These are phyloP conservation scores for Linum tenue DNA, from an alignment of 345 rosid species.

Conservation along the genomic window DNA sequence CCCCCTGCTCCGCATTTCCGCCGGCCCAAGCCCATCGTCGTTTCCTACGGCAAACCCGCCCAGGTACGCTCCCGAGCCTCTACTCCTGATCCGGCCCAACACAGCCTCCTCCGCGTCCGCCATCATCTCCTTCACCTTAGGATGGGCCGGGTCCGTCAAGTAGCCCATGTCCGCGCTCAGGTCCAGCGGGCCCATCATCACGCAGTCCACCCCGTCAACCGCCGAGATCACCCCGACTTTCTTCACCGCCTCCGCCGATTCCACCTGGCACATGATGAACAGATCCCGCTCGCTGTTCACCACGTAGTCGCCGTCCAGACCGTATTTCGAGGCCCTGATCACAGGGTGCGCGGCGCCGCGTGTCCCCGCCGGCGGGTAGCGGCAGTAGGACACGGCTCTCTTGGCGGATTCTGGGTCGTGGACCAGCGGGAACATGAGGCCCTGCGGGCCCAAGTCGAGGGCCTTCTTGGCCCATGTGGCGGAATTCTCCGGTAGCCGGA, in stretches of 20 bases:
- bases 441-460: constrained; percentile 83
- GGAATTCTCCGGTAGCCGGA: constrained; percentile 69
- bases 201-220: constrained; percentile 81
- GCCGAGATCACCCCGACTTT: constrained; percentile 64
- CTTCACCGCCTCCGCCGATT: constrained; percentile 55
- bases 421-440: constrained; percentile 91
- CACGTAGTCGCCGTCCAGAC: constrained; percentile 76
- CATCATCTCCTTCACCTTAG: constrained; percentile 70
- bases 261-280: constrained; percentile 90
- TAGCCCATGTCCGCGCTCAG: constrained; percentile 83
- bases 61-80: constrained; percentile 48
- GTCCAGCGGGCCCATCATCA: constrained; percentile 94
- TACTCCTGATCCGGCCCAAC: constrained; percentile 19
- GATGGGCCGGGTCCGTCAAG: constrained; percentile 85
- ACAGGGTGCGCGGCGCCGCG: constrained; percentile 87
- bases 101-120: constrained; percentile 62
- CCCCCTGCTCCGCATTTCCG: constrained; percentile 45
- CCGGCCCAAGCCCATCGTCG: constrained; percentile 58
- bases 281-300: constrained; percentile 54
- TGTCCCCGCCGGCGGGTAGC: constrained; percentile 66
- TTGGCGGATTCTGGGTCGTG: constrained; percentile 48
- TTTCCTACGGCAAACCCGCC: constrained; percentile 67
- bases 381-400: constrained; percentile 74
- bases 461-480: constrained; percentile 82
- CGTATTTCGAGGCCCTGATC: constrained; percentile 70